Conservation (phyloP, 192 early-diverging fungal species). For the Glomus cerebriforme region DNA sequence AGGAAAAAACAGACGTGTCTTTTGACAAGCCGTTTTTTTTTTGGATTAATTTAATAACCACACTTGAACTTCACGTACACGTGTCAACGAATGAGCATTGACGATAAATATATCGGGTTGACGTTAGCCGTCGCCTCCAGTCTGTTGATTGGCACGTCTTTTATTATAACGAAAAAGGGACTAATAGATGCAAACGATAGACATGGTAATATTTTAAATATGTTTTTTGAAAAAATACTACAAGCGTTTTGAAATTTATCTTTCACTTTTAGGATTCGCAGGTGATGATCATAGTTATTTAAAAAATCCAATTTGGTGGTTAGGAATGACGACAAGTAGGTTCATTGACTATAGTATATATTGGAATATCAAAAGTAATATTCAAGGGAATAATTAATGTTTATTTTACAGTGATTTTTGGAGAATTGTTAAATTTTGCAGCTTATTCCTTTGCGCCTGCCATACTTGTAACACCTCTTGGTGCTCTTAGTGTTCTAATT, state of each 20-base stretch:
- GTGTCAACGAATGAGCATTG: neutral
- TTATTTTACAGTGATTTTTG: constrained; percentile 74
- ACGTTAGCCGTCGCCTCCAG: constrained; percentile 86
- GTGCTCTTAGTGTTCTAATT: constrained; percentile 86
- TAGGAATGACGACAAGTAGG: constrained; percentile 82
- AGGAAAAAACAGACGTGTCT: neutral
- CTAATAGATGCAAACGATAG: constrained; percentile 75
- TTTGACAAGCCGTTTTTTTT: neutral
- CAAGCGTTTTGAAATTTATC: neutral
- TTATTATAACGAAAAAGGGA: constrained; percentile 94
- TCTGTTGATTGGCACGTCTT: constrained; percentile 87
- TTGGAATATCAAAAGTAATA: constrained; percentile 11
- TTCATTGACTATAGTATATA: neutral
- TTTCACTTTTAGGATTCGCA: constrained; percentile 45
- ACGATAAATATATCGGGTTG: constrained; percentile 84
- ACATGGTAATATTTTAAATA: constrained; percentile 44
- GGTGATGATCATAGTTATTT: constrained; percentile 81
- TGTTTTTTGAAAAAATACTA: constrained; percentile 5
- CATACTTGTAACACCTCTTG: constrained; percentile 93
- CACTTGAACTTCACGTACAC: neutral
- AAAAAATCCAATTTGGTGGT: constrained; percentile 89
- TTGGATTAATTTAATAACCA: neutral
- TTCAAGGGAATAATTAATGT: neutral
- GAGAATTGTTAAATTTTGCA: constrained; percentile 92
- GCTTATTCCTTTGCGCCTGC: constrained; percentile 96